Evolutionary conservation across 257 asterid species (phyloP).

Genomic region (Solanum lignicaule): DNA sequence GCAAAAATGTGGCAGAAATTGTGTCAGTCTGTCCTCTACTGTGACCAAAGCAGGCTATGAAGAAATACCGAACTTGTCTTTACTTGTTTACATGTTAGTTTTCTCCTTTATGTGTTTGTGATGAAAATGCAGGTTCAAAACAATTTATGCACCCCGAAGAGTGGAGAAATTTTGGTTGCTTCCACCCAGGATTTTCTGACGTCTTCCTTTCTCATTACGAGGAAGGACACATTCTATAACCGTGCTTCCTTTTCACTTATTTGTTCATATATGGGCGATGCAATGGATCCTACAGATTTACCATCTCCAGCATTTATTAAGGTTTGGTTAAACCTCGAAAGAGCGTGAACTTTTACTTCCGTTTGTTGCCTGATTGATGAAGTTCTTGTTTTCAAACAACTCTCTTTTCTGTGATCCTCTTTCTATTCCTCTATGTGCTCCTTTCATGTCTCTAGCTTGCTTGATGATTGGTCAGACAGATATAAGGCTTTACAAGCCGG

Average conservation of each 20-base stretch:
- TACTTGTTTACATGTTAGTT: neutral
- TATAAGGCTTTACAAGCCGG: neutral
- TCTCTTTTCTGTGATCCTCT: neutral
- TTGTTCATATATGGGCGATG: constrained; percentile 85
- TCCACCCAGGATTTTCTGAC: constrained; percentile 97
- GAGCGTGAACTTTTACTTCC: neutral
- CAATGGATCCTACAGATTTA: constrained; percentile 79
- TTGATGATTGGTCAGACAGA: neutral
- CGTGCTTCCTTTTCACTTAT: constrained; percentile 85
- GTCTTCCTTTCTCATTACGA: constrained; percentile 87
- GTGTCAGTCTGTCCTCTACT: neutral
- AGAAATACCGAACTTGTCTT: neutral
- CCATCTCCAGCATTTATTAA: constrained; percentile 82
- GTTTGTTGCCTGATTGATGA: neutral
- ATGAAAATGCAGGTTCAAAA: constrained; percentile 80
- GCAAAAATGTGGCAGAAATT: neutral
- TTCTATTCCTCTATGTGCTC: neutral
- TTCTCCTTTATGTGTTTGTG: neutral
- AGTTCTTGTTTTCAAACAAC: neutral
- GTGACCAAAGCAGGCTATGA: neutral
- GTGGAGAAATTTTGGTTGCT: constrained; percentile 98
- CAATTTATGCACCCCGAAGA: constrained; percentile 96
- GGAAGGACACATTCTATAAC: constrained; percentile 94
- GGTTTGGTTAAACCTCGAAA: constrained; percentile 32
- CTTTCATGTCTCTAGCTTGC: neutral